Percentiles rank a stretch among this genome's conserved stretches.
phyloP scores from a whole-genome alignment of 2,329 filamentous ascomycete genomes.

The Diatrype stigma region DNA sequence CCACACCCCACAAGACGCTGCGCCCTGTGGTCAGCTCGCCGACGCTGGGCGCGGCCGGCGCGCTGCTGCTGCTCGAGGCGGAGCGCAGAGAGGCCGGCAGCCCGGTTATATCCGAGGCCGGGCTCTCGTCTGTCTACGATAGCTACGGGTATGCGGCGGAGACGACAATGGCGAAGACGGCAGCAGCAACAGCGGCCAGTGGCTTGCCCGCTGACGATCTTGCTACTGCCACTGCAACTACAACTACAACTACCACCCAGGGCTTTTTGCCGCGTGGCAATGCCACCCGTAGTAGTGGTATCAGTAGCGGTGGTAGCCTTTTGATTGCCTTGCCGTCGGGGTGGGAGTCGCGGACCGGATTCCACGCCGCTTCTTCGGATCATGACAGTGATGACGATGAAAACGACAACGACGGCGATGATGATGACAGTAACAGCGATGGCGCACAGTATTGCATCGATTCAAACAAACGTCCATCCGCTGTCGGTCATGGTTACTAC shows the following conservation, averaged over 20 bases:
- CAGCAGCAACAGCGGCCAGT: constrained; percentile 8
- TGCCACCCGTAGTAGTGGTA: not conserved
- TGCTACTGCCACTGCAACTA: not conserved
- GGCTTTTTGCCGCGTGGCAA: too few species aligned
- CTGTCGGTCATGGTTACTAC: too few species aligned
- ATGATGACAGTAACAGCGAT: too few species aligned
- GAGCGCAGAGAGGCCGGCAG: constrained; percentile 10
- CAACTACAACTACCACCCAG: constrained; percentile 1
- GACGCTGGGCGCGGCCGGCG: constrained; percentile 8
- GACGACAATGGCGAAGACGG: constrained; percentile 8
- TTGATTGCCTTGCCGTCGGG: not conserved
- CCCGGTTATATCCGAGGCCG: constrained; percentile 20
- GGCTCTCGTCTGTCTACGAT: constrained; percentile 27
- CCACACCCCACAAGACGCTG: constrained; percentile 20
- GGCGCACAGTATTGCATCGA: too few species aligned
- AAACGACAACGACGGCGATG: too few species aligned
- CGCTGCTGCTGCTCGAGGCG: not conserved
- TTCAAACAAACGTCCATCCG: too few species aligned
- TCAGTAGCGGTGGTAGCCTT: too few species aligned
- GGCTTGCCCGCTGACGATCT: not conserved
- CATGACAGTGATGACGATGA: not conserved
- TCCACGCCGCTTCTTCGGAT: constrained; percentile 6
- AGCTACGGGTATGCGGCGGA: constrained; percentile 14
- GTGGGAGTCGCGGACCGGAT: constrained; percentile 6
- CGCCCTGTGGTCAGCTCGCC: constrained; percentile 18